These are phyloP conservation scores for Thermothielavioides terrestris DNA, from an alignment of 495 filamentous ascomycete genomes.

Conservation along the genomic window DNA sequence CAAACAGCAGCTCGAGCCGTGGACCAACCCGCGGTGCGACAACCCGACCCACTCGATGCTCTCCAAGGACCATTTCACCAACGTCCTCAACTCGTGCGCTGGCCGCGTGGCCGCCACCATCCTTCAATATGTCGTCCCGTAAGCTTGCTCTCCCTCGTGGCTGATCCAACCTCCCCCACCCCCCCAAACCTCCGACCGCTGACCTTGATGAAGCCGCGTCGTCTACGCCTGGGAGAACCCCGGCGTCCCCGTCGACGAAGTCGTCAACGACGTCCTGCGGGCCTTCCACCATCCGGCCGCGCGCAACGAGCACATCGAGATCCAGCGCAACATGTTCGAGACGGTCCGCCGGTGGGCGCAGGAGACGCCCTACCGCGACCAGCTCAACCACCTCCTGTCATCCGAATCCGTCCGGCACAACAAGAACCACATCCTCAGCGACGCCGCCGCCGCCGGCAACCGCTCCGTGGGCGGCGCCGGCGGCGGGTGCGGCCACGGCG, in stretches of 20 bases:
- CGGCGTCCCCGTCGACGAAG: conserved; percentile 65
- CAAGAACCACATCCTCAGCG: conserved; percentile 55
- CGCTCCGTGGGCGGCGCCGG: conserved; percentile 29
- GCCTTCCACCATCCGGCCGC: conserved; percentile 87
- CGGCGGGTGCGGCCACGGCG: conserved; percentile 23
- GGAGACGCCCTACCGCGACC: conserved; percentile 52
- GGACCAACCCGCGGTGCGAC: conserved; percentile 75
- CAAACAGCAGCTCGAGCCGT: conserved; percentile 81
- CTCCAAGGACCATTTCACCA: conserved; percentile 94
- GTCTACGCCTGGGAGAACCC: conserved; percentile 87
- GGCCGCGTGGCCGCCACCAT: conserved; percentile 72
- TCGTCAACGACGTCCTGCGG: conserved; percentile 63
- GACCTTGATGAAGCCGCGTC: conserved; percentile 45
- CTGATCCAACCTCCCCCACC: neutral
- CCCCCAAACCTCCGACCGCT: neutral
- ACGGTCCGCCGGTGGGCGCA: conserved; percentile 71
- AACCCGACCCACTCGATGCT: conserved; percentile 93
- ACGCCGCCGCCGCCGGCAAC: neutral
- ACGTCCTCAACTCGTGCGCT: conserved; percentile 80
- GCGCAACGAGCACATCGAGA: conserved; percentile 60
- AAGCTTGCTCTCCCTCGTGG: conserved; percentile 19
- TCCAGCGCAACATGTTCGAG: conserved; percentile 79
- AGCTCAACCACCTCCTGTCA: conserved; percentile 60
- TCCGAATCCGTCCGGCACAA: conserved; percentile 73
- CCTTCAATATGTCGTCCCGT: conserved; percentile 73